Conservation (phyloP, 2,329 filamentous ascomycete species). For the Ilyonectria mors-panacis region DNA sequence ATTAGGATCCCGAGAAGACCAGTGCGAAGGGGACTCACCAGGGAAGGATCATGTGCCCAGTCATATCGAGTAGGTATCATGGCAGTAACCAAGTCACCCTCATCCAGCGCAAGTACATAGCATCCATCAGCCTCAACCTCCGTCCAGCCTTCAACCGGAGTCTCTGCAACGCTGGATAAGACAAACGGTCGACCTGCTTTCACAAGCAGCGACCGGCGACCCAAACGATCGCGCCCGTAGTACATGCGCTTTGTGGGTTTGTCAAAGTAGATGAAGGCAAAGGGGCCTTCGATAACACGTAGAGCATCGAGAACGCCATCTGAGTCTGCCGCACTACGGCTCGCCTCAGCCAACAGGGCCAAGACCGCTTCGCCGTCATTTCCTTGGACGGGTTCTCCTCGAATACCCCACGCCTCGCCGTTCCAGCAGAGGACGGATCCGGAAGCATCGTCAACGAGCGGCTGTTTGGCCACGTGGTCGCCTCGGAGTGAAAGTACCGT, state of each 20-base stretch:
- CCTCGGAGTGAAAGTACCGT: constrained; percentile 95
- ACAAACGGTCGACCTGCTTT: constrained; percentile 66
- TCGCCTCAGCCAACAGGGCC: constrained; percentile 66
- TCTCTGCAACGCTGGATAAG: constrained; percentile 80
- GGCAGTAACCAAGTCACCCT: constrained; percentile 11
- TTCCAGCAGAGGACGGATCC: constrained; percentile 93
- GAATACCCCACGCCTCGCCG: constrained; percentile 91
- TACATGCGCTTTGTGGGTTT: constrained; percentile 73
- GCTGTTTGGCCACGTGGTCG: constrained; percentile 78
- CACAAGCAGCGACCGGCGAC: constrained; percentile 84
- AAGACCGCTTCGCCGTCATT: constrained; percentile 87
- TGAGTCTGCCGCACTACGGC: constrained; percentile 42
- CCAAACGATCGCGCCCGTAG: constrained; percentile 90
- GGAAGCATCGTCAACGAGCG: constrained; percentile 71
- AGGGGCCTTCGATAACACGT: constrained; percentile 81
- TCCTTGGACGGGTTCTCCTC: constrained; percentile 69
- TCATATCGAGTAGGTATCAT: constrained; percentile 45
- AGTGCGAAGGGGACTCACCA: constrained; percentile 58
- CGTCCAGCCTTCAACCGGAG: constrained; percentile 68
- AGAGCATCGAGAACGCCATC: constrained; percentile 65
- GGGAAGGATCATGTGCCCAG: constrained; percentile 55
- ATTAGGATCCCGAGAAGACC: constrained; percentile 37
- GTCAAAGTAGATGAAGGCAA: constrained; percentile 90
- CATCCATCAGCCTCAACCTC: constrained; percentile 91
- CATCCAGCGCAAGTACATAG: constrained; percentile 74